These are phyloP conservation scores for Russula compacta DNA, from an alignment of 768 basidiomycete genomes.

Conservation along the genomic window DNA sequence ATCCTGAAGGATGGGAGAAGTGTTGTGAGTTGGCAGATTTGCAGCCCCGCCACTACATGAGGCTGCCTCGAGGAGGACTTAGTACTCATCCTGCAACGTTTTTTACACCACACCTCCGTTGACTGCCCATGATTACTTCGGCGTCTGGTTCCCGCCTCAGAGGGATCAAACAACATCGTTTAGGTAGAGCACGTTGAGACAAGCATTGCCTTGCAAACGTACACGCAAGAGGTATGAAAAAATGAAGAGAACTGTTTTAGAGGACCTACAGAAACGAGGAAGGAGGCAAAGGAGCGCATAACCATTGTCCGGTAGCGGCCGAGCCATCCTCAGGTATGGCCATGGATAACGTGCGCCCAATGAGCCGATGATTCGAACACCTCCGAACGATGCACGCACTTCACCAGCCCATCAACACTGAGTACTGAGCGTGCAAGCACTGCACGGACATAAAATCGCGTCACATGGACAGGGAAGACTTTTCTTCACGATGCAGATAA, in stretches of 20 bases:
- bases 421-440: constrained; percentile 10
- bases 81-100: neutral
- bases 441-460: constrained; percentile 6
- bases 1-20: neutral
- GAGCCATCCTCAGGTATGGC: neutral
- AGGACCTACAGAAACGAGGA: constrained; percentile 9
- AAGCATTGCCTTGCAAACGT: neutral
- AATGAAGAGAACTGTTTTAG: neutral
- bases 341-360: neutral
- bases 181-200: constrained; percentile 1
- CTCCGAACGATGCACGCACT: neutral
- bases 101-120: neutral
- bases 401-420: constrained; percentile 10
- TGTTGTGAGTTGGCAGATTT: neutral
- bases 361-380: constrained; percentile 1
- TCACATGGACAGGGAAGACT: constrained; percentile 6
- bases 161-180: neutral
- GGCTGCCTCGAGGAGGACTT: constrained; percentile 10
- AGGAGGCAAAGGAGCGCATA: constrained; percentile 10
- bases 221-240: constrained; percentile 6
- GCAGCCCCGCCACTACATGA: neutral
- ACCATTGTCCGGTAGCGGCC: constrained; percentile 2
- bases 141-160: neutral
- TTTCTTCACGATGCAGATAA: constrained; percentile 7
- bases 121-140: neutral